Conservation (phyloP, 2,329 filamentous ascomycete genomes). For the Clonostachys rosea region DNA sequence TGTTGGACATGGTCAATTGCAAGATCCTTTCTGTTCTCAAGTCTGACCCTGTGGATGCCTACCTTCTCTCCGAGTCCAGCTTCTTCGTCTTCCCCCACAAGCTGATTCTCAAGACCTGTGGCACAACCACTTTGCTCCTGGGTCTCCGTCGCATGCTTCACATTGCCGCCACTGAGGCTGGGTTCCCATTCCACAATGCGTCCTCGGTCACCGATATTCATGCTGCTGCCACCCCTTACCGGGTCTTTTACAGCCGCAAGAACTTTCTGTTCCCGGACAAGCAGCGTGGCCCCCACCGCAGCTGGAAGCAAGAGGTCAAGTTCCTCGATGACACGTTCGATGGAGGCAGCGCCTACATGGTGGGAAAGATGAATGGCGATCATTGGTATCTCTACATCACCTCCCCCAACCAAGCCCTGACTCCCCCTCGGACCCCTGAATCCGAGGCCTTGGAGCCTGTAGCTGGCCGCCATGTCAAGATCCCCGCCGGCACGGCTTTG, state of each 20-base stretch:
- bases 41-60: slow-evolving; percentile 92
- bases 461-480: slow-evolving; percentile 37
- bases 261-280: slow-evolving; percentile 95
- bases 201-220: slow-evolving; percentile 61
- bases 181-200: slow-evolving; percentile 79
- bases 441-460: slow-evolving; percentile 26
- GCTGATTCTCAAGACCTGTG: slow-evolving; percentile 96
- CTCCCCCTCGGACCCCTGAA: slow-evolving; percentile 75
- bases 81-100: slow-evolving; percentile 99
- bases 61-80: slow-evolving; percentile 96
- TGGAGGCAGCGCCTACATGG: slow-evolving; percentile 96
- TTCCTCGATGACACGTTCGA: slow-evolving; percentile 89
- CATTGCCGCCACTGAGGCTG: slow-evolving; percentile 81
- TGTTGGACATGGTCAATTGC: slow-evolving; percentile 98
- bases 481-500: slow-evolving; percentile 39
- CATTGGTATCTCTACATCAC: slow-evolving; percentile 99
- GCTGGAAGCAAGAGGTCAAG: slow-evolving; percentile 95
- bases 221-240: slow-evolving; percentile 81
- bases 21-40: slow-evolving; percentile 93
- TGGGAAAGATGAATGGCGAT: slow-evolving; percentile 99
- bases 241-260: slow-evolving; percentile 98
- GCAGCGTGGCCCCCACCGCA: slow-evolving; percentile 90
- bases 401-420: slow-evolving; percentile 73
- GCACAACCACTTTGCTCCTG: slow-evolving; percentile 88
- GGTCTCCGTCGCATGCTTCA: slow-evolving; percentile 88